These are phyloP conservation scores for Macrocybe gigantea DNA, from an alignment of 768 basidiomycete species.

Conservation along the genomic window DNA sequence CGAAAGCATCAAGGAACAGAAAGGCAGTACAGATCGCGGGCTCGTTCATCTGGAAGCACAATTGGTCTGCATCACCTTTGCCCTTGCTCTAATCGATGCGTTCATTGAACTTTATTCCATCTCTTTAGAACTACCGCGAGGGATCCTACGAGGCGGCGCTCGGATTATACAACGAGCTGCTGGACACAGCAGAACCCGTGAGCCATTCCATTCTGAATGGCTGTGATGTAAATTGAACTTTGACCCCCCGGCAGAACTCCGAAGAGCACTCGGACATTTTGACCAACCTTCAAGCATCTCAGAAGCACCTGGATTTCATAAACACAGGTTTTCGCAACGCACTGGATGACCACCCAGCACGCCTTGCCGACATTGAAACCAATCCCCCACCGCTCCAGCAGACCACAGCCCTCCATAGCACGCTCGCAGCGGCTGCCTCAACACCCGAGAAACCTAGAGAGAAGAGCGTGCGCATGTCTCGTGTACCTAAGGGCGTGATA, in stretches of 20 bases:
- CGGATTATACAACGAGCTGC: conserved; percentile 74
- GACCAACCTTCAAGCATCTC: conserved; percentile 78
- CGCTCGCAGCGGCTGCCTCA: conserved; percentile 23
- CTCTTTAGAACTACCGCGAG: conserved; percentile 64
- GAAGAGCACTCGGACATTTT: conserved; percentile 87
- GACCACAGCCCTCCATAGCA: conserved; percentile 22
- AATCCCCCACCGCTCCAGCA: conserved; percentile 51
- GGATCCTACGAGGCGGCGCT: conserved; percentile 70
- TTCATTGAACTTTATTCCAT: conserved; percentile 6
- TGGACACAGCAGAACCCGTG: conserved; percentile 75
- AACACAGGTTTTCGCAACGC: conserved; percentile 59
- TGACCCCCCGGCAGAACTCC: conserved; percentile 47
- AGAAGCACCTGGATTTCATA: conserved; percentile 82
- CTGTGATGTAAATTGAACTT: background rate
- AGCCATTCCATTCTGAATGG: conserved; percentile 19
- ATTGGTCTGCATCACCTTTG: conserved; percentile 47
- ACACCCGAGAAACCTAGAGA: conserved; percentile 20
- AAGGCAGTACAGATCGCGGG: conserved; percentile 52
- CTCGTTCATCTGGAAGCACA: conserved; percentile 82
- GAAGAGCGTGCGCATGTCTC: conserved; percentile 54
- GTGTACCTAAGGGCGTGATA: conserved; percentile 70
- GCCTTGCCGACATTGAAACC: conserved; percentile 52
- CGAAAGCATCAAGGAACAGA: conserved; percentile 36
- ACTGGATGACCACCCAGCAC: conserved; percentile 53
- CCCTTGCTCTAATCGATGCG: background rate